phyloP scores from a whole-genome alignment of 2,329 filamentous ascomycete species.

The Stachybotrys elegans region DNA sequence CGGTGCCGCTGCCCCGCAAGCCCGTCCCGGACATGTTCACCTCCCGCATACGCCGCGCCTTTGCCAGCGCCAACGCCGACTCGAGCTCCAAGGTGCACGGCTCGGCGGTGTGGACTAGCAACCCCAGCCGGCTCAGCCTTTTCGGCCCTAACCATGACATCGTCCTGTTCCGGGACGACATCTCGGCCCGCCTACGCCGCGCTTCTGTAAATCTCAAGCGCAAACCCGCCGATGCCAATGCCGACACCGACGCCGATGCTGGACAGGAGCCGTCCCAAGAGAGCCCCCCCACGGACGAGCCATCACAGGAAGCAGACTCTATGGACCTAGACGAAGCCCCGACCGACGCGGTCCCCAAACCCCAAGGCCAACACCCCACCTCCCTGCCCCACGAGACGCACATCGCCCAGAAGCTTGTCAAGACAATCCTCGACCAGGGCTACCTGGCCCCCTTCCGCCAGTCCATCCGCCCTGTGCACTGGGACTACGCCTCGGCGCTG shows the following conservation, averaged over 20 bases:
- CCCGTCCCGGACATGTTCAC: slow-evolving; percentile 86
- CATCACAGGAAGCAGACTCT: slow-evolving; percentile 19
- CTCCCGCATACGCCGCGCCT: slow-evolving; percentile 73
- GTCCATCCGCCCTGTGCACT: slow-evolving; percentile 74
- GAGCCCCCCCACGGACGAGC: no score
- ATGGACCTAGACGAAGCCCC: slow-evolving; percentile 36
- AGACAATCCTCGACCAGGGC: slow-evolving; percentile 87
- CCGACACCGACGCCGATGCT: slow-evolving; percentile 10
- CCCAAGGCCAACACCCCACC: slow-evolving; percentile 10
- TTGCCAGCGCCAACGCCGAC: slow-evolving; percentile 73
- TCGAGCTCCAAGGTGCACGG: slow-evolving; percentile 43
- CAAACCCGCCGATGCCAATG: slow-evolving; percentile 19
- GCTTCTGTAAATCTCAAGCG: slow-evolving; percentile 66
- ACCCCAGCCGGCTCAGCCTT: slow-evolving; percentile 74
- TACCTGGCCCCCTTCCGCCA: slow-evolving; percentile 83
- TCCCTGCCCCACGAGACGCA: slow-evolving; percentile 44
- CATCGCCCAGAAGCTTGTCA: slow-evolving; percentile 73
- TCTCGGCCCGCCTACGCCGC: slow-evolving; percentile 72
- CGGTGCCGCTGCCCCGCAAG: slow-evolving; percentile 64
- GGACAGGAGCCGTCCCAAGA: no score
- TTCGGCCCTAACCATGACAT: slow-evolving; percentile 89
- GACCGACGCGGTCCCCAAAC: slow-evolving; percentile 7
- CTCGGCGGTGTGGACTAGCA: slow-evolving; percentile 79
- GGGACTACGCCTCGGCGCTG: slow-evolving; percentile 76
- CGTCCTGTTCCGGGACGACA: slow-evolving; percentile 80